phyloP scores from a whole-genome alignment of 495 filamentous ascomycete species.

The Cudoniella acicularis region DNA sequence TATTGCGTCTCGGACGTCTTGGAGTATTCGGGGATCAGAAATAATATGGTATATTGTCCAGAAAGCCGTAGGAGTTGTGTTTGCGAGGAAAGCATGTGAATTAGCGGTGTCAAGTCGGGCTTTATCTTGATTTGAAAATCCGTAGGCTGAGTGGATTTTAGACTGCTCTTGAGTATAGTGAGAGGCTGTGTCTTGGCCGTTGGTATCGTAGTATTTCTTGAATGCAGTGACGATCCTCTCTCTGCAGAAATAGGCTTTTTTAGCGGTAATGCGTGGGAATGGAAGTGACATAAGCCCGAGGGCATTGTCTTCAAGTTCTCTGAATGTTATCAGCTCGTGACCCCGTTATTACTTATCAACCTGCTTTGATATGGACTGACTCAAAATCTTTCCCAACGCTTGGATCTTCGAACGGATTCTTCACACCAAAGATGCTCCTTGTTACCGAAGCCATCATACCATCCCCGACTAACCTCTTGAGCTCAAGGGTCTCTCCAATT shows the following conservation, averaged over 20 bases:
- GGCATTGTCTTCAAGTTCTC: background rate
- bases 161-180: background rate
- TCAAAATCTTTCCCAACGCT: background rate
- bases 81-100: background rate
- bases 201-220: background rate
- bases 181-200: background rate
- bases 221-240: background rate
- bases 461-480: background rate
- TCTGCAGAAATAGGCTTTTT: background rate
- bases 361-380: too few relatives aligned
- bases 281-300: background rate
- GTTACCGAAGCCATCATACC: background rate
- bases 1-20: background rate
- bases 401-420: background rate
- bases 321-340: too few relatives aligned
- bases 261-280: background rate
- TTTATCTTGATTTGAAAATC: constrained; percentile 3
- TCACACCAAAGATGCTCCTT: background rate
- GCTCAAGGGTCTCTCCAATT: background rate
- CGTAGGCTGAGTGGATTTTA: background rate
- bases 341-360: too few relatives aligned
- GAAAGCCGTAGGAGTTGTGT: constrained; percentile 20
- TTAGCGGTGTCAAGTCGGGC: constrained; percentile 6
- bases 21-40: constrained; percentile 18
- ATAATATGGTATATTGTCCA: constrained; percentile 24